Percentiles rank a stretch among this genome's conserved stretches.
These are phyloP conservation scores for Corchorus olitorius DNA, from an alignment of 345 rosid genomes.

Conservation along the genomic window DNA sequence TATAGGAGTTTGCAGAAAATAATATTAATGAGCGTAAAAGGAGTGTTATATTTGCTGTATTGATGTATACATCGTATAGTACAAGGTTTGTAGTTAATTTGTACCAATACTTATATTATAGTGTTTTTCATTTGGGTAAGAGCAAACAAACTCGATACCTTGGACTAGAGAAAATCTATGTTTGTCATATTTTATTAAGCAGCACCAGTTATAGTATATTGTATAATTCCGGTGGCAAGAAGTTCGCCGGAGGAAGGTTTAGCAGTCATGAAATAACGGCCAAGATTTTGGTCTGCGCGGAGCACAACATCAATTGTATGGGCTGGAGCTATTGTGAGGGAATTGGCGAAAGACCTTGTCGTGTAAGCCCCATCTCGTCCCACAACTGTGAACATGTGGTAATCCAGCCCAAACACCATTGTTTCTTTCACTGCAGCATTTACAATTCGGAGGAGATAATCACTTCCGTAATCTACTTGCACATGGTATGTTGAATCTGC, in stretches of 20 bases:
- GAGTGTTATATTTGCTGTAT: too few species aligned
- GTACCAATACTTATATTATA: too few species aligned
- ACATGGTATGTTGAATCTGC: conserved; percentile 22
- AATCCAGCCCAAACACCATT: conserved; percentile 30
- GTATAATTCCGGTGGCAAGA: not conserved
- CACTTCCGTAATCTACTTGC: conserved; percentile 19
- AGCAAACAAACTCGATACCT: not conserved
- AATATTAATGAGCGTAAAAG: too few species aligned
- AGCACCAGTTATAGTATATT: not conserved
- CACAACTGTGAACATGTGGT: conserved; percentile 36
- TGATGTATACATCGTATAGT: too few species aligned
- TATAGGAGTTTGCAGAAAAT: too few species aligned
- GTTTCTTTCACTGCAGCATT: conserved; percentile 28
- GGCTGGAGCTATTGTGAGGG: conserved; percentile 30
- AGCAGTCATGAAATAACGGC: conserved; percentile 38
- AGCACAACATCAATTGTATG: conserved; percentile 35
- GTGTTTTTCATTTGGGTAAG: not conserved
- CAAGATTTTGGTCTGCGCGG: conserved; percentile 23
- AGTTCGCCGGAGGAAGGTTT: not conserved
- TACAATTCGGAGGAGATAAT: conserved; percentile 33
- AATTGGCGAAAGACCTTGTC: conserved; percentile 16
- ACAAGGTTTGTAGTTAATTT: too few species aligned
- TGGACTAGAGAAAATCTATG: not conserved
- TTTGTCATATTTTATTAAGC: not conserved
- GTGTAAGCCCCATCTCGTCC: conserved; percentile 34